Percentiles rank a stretch among this genome's conserved stretches.
These are phyloP conservation scores for Alternaria ethzedia DNA, from an alignment of 2,329 filamentous ascomycete species.

Conservation along the genomic window DNA sequence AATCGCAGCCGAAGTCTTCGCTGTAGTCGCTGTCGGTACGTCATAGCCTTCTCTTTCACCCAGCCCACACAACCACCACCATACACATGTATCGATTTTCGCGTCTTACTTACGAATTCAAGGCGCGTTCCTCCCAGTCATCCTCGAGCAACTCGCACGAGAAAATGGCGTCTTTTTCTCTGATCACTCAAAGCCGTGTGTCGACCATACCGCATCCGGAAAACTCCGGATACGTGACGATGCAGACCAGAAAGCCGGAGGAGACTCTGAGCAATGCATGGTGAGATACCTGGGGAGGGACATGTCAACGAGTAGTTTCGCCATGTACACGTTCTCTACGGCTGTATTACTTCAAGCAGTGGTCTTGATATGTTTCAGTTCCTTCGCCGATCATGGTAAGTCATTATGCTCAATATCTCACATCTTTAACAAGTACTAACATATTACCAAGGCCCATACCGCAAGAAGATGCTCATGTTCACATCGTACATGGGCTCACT, in stretches of 20 bases:
- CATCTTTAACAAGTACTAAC: not conserved
- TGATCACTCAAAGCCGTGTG: slow-evolving; percentile 75
- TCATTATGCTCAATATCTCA: not conserved
- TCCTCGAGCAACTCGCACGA: slow-evolving; percentile 85
- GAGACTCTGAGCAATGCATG: slow-evolving; percentile 68
- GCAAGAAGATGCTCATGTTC: slow-evolving; percentile 80
- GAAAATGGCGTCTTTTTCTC: slow-evolving; percentile 85
- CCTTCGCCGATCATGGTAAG: slow-evolving; percentile 88
- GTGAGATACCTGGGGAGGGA: slow-evolving; percentile 77
- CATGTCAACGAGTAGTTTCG: slow-evolving; percentile 91
- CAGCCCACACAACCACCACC: not conserved
- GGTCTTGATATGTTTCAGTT: slow-evolving; percentile 91
- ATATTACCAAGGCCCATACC: slow-evolving; percentile 59
- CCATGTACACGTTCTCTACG: slow-evolving; percentile 92
- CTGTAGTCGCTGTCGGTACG: slow-evolving; percentile 83
- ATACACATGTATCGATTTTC: not conserved
- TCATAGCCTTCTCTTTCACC: not conserved
- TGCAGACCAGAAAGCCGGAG: slow-evolving; percentile 15
- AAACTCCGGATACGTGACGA: slow-evolving; percentile 15
- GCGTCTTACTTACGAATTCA: not conserved
- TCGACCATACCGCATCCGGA: slow-evolving; percentile 60
- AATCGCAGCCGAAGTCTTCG: slow-evolving; percentile 90
- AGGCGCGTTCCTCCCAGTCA: slow-evolving; percentile 93
- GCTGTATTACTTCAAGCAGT: slow-evolving; percentile 86
- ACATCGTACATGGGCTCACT: slow-evolving; percentile 82